phyloP scores from a whole-genome alignment of 83 land plant genomes.

The Picea abies region DNA sequence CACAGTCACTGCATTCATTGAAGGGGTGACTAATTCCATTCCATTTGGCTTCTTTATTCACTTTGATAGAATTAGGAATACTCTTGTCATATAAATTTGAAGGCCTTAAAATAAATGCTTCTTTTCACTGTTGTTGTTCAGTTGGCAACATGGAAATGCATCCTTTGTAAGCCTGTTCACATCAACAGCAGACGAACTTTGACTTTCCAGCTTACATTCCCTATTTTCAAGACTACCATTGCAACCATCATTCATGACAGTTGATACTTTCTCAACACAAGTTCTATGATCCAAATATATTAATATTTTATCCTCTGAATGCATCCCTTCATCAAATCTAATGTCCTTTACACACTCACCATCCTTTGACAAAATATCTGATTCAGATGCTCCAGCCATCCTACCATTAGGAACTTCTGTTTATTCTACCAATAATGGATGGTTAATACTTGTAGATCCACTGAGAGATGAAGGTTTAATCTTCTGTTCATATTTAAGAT shows the following conservation, averaged over 20 bases:
- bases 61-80: background rate
- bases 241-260: background rate
- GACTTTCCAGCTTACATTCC: background rate
- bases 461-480: background rate
- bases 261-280: slow-evolving; percentile 2
- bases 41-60: background rate
- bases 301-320: background rate
- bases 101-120: background rate
- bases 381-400: background rate
- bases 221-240: background rate
- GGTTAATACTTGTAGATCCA: background rate
- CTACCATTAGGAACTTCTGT: background rate
- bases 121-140: slow-evolving; percentile 1
- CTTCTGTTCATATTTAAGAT: background rate
- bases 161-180: background rate
- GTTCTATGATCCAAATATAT: slow-evolving; percentile 2
- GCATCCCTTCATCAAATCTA: background rate
- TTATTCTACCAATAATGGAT: background rate
- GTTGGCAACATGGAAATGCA: background rate
- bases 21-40: background rate
- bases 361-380: background rate
- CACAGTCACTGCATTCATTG: background rate
- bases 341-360: background rate
- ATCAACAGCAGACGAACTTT: background rate
- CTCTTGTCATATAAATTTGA: background rate